phyloP scores from a whole-genome alignment of 768 basidiomycete genomes.

The Calocybe indica region DNA sequence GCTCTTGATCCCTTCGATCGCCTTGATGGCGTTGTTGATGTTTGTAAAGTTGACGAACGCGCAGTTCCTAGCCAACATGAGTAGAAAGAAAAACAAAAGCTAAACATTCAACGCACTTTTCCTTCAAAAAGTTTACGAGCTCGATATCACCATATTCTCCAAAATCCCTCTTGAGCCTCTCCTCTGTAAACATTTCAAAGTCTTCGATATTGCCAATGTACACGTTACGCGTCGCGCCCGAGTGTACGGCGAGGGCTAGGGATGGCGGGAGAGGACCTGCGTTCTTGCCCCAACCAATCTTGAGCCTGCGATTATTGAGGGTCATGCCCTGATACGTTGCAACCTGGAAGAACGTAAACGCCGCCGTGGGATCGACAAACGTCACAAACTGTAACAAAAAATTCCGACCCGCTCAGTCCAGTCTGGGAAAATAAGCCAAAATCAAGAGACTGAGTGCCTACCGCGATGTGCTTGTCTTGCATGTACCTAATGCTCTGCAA shows the following conservation, averaged over 20 bases:
- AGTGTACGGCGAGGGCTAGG: constrained; percentile 83
- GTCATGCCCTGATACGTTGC: constrained; percentile 87
- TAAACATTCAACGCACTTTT: constrained; percentile 57
- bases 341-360: constrained; percentile 91
- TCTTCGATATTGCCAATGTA: constrained; percentile 96
- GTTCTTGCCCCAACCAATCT: constrained; percentile 98
- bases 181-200: constrained; percentile 88
- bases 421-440: not conserved
- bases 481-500: constrained; percentile 93
- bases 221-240: constrained; percentile 93
- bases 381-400: constrained; percentile 72
- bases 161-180: constrained; percentile 88
- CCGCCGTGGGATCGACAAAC: constrained; percentile 90
- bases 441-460: constrained; percentile 31
- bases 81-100: constrained; percentile 1
- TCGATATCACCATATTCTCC: constrained; percentile 96
- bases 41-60: constrained; percentile 96
- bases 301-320: constrained; percentile 88
- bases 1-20: constrained; percentile 92
- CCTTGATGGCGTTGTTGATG: constrained; percentile 93
- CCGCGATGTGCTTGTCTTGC: constrained; percentile 96
- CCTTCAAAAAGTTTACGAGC: constrained; percentile 91
- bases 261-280: constrained; percentile 81
- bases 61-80: constrained; percentile 59
- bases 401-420: constrained; percentile 3